phyloP scores from a whole-genome alignment of 305 asterid species.

The Plantago coronopus region DNA sequence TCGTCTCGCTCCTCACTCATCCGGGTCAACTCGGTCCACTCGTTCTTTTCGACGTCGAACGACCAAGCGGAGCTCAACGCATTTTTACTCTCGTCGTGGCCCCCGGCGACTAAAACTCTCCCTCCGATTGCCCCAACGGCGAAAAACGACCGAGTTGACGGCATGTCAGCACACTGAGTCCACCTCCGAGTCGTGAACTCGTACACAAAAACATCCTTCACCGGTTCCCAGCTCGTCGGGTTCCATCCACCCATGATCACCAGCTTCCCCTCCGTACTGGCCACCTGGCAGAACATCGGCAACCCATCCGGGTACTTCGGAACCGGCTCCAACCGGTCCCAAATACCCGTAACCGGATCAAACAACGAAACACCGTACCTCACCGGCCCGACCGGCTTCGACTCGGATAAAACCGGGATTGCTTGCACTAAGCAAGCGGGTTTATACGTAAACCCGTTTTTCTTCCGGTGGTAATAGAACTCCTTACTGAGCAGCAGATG shows the following conservation, averaged over 20 bases:
- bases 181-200: constrained; percentile 65
- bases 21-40: constrained; percentile 58
- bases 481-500: constrained; percentile 50
- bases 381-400: constrained; percentile 51
- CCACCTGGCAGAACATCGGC: constrained; percentile 76
- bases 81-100: constrained; percentile 86
- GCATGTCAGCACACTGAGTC: constrained; percentile 68
- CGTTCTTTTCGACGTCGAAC: constrained; percentile 32
- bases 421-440: constrained; percentile 72
- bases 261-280: constrained; percentile 63
- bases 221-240: constrained; percentile 76
- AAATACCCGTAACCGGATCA: constrained; percentile 40
- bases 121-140: constrained; percentile 67
- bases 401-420: constrained; percentile 36
- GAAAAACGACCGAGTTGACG: constrained; percentile 62
- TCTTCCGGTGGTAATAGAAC: constrained; percentile 60
- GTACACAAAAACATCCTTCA: constrained; percentile 59
- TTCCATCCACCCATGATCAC: constrained; percentile 79
- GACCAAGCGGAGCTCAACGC: constrained; percentile 64
- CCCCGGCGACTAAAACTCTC: constrained; percentile 61
- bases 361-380: constrained; percentile 60
- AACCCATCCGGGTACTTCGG: constrained; percentile 64
- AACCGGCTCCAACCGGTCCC: constrained; percentile 67
- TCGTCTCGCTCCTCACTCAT: constrained; percentile 90
- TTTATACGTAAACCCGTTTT: constrained; percentile 46